These are phyloP conservation scores for Daldinia vernicosa DNA, from an alignment of 495 filamentous ascomycete species.

Conservation along the genomic window DNA sequence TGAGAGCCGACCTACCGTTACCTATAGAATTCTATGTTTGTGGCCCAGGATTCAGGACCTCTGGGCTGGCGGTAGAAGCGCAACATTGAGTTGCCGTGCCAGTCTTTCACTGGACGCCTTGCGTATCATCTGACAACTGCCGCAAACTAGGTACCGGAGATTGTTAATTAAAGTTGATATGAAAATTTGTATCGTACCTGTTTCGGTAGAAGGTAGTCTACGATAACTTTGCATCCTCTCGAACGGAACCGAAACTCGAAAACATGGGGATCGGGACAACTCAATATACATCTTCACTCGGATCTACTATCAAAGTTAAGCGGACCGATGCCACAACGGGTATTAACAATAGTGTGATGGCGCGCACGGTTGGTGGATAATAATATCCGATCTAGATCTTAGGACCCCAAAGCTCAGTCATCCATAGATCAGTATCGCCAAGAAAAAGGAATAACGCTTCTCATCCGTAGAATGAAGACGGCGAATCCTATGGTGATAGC, in stretches of 20 bases:
- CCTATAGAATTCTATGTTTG: neutral
- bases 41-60: constrained; percentile 1
- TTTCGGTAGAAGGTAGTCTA: constrained; percentile 3
- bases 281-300: constrained; percentile 5
- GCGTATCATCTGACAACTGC: constrained; percentile 1
- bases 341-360: constrained; percentile 18
- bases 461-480: neutral
- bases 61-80: constrained; percentile 6
- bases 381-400: constrained; percentile 31
- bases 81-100: neutral
- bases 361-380: constrained; percentile 37
- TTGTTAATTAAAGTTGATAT: constrained; percentile 1
- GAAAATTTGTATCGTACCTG: neutral
- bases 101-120: neutral
- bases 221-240: constrained; percentile 7
- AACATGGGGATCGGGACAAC: neutral
- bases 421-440: constrained; percentile 21
- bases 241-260: neutral
- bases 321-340: constrained; percentile 10
- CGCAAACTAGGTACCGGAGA: neutral
- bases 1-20: constrained; percentile 8
- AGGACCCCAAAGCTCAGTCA: constrained; percentile 22
- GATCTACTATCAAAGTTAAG: constrained; percentile 12
- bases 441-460: constrained; percentile 12
- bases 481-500: constrained; percentile 13